Conservation (phyloP, 1,284 basidiomycete species). For the Pterulicium gracile region DNA sequence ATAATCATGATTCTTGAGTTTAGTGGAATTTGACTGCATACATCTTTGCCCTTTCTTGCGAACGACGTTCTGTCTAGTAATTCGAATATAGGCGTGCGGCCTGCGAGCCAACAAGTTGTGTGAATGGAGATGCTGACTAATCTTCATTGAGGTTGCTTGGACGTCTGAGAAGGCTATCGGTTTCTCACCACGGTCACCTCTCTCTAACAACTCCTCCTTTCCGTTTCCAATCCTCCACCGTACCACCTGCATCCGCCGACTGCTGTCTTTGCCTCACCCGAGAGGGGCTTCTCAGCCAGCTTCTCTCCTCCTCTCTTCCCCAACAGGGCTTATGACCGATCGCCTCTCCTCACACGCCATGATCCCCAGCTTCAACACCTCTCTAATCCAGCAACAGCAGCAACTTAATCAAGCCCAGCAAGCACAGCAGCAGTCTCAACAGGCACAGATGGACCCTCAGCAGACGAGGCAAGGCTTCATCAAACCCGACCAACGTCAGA, state of each 20-base stretch:
- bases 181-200: no score
- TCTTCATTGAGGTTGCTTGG: no score
- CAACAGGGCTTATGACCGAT: slow-evolving; percentile 45
- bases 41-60: no score
- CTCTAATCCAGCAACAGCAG: slow-evolving; percentile 32
- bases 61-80: no score
- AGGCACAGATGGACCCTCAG: slow-evolving; percentile 21
- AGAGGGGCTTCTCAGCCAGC: background rate
- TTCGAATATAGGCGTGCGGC: no score
- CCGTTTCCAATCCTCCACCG: no score
- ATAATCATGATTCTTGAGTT: no score
- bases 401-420: slow-evolving; percentile 24
- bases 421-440: slow-evolving; percentile 31
- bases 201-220: background rate
- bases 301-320: slow-evolving; percentile 13
- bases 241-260: background rate
- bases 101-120: no score
- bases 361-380: slow-evolving; percentile 35
- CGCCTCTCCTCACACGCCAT: slow-evolving; percentile 40
- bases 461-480: slow-evolving; percentile 28
- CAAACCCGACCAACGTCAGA: slow-evolving; percentile 34
- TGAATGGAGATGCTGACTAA: no score
- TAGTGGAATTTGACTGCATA: no score
- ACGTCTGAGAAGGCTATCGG: no score
- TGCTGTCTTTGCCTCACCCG: background rate